Evolutionary conservation across 805 yeast species (phyloP).

Genomic region (Wickerhamiella vanderwaltii): DNA sequence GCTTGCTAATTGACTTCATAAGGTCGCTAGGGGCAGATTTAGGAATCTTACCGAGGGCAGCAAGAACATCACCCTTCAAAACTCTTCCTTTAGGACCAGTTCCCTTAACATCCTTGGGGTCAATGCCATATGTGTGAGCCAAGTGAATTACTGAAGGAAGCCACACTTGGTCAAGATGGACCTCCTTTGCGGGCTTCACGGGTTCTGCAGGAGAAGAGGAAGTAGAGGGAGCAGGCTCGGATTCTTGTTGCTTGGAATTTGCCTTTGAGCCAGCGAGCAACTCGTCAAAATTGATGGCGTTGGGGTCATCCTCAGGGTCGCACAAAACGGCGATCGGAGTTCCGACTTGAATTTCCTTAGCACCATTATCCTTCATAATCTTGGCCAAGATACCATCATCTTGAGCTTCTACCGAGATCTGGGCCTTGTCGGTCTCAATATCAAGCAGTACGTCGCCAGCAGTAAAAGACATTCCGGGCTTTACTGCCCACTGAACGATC

Average conservation of each 20-base stretch:
- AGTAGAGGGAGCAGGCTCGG: slow-evolving; percentile 9
- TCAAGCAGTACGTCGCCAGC: slow-evolving; percentile 96
- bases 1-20: slow-evolving; percentile 42
- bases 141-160: slow-evolving; percentile 40
- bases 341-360: slow-evolving; percentile 72
- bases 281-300: slow-evolving; percentile 47
- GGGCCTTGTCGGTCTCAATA: slow-evolving; percentile 95
- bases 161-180: not conserved
- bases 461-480: slow-evolving; percentile 55
- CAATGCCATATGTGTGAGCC: slow-evolving; percentile 48
- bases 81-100: slow-evolving; percentile 84
- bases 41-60: slow-evolving; percentile 63
- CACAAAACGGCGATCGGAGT: slow-evolving; percentile 79
- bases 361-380: slow-evolving; percentile 58
- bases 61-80: slow-evolving; percentile 83
- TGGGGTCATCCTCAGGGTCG: slow-evolving; percentile 74
- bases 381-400: slow-evolving; percentile 88
- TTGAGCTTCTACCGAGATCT: slow-evolving; percentile 91
- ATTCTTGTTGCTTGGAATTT: slow-evolving; percentile 3
- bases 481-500: slow-evolving; percentile 75
- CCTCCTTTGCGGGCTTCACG: not conserved
- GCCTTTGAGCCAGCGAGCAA: slow-evolving; percentile 17
- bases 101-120: slow-evolving; percentile 63
- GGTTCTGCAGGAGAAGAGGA: slow-evolving; percentile 2
- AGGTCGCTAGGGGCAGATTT: slow-evolving; percentile 41